Evolutionary conservation across 306 rosid genomes (phyloP).

Genomic region (Cucurbita moschata): DNA sequence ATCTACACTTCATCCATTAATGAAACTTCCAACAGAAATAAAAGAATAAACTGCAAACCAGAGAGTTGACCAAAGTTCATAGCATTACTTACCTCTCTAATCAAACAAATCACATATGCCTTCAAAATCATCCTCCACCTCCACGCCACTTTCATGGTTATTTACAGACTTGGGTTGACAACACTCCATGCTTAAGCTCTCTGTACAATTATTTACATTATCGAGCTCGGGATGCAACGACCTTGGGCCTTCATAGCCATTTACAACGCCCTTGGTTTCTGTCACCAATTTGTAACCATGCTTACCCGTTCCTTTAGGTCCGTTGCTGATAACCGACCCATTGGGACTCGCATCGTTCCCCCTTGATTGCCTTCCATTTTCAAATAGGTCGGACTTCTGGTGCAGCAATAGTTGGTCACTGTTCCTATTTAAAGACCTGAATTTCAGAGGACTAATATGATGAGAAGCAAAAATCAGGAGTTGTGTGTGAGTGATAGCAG

Average conservation of each 20-base stretch:
- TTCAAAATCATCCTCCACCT: conserved; percentile 63
- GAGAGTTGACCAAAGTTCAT: background rate
- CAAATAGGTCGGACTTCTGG: conserved; percentile 25
- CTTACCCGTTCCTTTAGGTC: conserved; percentile 30
- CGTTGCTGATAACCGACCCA: conserved; percentile 18
- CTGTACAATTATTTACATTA: conserved; percentile 67
- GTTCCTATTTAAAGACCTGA: background rate
- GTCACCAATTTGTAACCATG: conserved; percentile 23
- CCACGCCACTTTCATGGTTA: conserved; percentile 46
- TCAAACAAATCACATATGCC: conserved; percentile 28
- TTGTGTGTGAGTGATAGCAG: no score
- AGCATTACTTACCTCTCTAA: conserved; percentile 29
- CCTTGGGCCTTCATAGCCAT: conserved; percentile 43
- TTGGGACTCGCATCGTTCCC: conserved; percentile 24
- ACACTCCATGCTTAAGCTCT: conserved; percentile 39
- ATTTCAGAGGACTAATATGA: background rate
- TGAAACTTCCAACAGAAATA: conserved; percentile 29
- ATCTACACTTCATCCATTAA: conserved; percentile 45
- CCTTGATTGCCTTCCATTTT: conserved; percentile 38
- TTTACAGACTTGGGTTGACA: conserved; percentile 71
- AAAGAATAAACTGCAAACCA: conserved; percentile 9
- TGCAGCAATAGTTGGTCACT: conserved; percentile 10
- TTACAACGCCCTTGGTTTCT: conserved; percentile 37
- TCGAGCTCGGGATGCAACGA: conserved; percentile 43
- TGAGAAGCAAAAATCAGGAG: background rate